Base-by-base conservation (phyloP, 345 rosid genomes). In the Toxicodendron radicans region DNA sequence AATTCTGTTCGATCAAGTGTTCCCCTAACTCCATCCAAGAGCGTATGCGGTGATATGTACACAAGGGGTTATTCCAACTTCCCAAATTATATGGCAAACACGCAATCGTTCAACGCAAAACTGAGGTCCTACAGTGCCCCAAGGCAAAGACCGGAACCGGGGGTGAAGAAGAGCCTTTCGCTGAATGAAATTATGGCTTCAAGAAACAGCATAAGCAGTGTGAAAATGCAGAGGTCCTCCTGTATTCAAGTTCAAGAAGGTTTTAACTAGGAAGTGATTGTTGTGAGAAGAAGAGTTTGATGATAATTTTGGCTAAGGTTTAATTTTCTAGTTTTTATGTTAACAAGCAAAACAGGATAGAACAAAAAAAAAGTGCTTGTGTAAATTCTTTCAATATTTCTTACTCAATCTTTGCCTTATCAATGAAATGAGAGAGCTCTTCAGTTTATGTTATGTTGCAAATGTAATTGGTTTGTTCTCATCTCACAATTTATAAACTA, bases 71-170 rank as follows among this genome's bases (percentile, higher is more conserved):
- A 77, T 69, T 76, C 80, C 16, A 79, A 79, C 75, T 52, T 52
- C 71, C 99, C 96, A 3, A 87, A 83, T 61, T 95, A 95, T 80
- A 95, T 95, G 98, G 84, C 90, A 20, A 90, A 81, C 68, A 93
- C 99, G 0, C 80, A 89, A 75, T 93, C 98, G 0, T 95, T 88
- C 68, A 88, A 83, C 58, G 97, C 99, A 0, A 95, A 91, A 43
- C 64, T 71, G 82, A 90, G 97, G 78, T 90, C 92, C 5, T 75
- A 76, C 51, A 93, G 97, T 54, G 88, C 90, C 0, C 98, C 96
- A 0, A 88, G 76, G 74, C 97, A 88, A 57, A 88, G 98, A 23
- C 87, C 86, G 0, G 95, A 86, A 68, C 75, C 75, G 23, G 82
- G 76, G 30, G 63, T 58, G 0, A 88, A 82, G 84, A 88, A 83